Conservation (phyloP, 345 rosid genomes). For the Bruguiera gymnorhiza region DNA sequence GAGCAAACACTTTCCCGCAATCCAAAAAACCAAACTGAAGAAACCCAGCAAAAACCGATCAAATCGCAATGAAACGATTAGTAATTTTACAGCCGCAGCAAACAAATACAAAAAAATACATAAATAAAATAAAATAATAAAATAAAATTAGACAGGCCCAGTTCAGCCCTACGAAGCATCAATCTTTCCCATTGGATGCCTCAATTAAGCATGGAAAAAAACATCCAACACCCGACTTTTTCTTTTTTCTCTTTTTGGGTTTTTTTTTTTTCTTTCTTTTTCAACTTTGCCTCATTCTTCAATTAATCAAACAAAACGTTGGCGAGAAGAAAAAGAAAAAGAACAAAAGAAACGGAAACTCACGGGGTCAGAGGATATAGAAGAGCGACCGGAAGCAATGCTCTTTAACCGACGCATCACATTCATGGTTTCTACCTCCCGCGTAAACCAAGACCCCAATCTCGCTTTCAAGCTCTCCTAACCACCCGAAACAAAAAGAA, state of each 20-base stretch:
- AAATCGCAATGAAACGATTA: not conserved
- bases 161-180: not conserved
- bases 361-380: slow-evolving; percentile 80
- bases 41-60: not conserved
- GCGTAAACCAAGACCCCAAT: slow-evolving; percentile 29
- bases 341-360: slow-evolving; percentile 8
- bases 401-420: slow-evolving; percentile 95
- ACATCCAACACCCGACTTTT: not conserved
- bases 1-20: not conserved
- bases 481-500: not conserved
- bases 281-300: not conserved
- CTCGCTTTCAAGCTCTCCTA: not conserved
- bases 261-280: not conserved
- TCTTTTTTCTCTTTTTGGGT: too few species aligned
- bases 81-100: not conserved
- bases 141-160: not conserved
- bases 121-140: too few species aligned
- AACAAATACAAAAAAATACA: not conserved
- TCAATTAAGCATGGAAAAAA: not conserved
- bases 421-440: slow-evolving; percentile 48
- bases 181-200: not conserved
- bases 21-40: not conserved
- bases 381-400: slow-evolving; percentile 92
- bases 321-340: not conserved
- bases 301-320: slow-evolving; percentile 15